Conservation (phyloP, 305 asterid genomes). For the Solanum hybrid region DNA sequence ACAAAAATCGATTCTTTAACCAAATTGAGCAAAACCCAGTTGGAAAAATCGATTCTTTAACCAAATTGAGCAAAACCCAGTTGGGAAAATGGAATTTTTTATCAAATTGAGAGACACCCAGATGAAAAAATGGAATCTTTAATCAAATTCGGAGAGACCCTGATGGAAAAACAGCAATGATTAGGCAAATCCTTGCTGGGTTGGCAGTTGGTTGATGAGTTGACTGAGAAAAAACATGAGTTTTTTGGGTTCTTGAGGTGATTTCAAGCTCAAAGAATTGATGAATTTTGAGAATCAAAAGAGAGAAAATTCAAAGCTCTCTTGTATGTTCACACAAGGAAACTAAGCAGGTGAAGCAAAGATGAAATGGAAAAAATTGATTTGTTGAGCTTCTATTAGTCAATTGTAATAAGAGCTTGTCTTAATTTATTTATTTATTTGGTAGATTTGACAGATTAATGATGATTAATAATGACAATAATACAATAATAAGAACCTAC, state of each 20-base stretch:
- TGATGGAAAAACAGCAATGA: not conserved
- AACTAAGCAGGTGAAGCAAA: not conserved
- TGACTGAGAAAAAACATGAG: not conserved
- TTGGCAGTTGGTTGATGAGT: not conserved
- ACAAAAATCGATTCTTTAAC: constrained; percentile 1
- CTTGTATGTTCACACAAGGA: not conserved
- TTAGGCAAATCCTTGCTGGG: not conserved
- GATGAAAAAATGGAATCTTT: not conserved
- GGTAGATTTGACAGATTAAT: not conserved
- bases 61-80: not conserved
- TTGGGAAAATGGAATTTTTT: not conserved
- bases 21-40: not conserved
- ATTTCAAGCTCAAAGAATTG: not conserved
- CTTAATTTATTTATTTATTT: not conserved
- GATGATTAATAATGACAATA: not conserved
- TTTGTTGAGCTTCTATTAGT: not conserved
- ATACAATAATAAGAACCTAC: not conserved
- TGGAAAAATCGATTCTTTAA: not conserved
- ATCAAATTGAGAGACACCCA: not conserved
- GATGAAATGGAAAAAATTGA: not conserved
- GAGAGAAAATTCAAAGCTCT: not conserved
- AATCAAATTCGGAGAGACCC: not conserved
- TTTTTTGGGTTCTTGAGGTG: not conserved
- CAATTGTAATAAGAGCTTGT: not conserved
- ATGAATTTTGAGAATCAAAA: not conserved